Percentiles rank a stretch among this genome's conserved stretches.
Conservation (phyloP, 768 basidiomycete genomes). For the Imleria badia region DNA sequence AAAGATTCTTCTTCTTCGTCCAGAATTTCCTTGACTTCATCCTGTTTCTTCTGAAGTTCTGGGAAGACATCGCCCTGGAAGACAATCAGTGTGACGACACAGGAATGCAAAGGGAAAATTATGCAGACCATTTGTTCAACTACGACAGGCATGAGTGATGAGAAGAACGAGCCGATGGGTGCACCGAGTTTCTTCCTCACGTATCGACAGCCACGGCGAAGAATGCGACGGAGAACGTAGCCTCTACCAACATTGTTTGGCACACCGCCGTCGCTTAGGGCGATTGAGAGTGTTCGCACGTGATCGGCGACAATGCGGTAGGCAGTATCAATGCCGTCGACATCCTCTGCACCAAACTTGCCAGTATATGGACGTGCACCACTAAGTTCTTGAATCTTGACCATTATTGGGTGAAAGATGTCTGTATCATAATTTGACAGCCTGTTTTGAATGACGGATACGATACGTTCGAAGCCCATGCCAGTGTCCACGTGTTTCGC, state of each 20-base stretch:
- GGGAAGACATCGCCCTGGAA: conserved; percentile 84
- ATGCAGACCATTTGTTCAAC: conserved; percentile 79
- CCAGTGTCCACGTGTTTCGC: conserved; percentile 97
- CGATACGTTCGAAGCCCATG: conserved; percentile 98
- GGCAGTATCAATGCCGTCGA: conserved; percentile 94
- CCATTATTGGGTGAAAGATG: conserved; percentile 87
- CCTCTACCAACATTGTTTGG: conserved; percentile 96
- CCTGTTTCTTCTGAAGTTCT: conserved; percentile 79
- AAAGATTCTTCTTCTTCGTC: conserved; percentile 98
- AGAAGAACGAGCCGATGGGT: conserved; percentile 93
- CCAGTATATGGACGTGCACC: conserved; percentile 87
- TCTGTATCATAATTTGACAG: conserved; percentile 98
- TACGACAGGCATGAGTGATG: conserved; percentile 84
- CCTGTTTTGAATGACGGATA: conserved; percentile 89
- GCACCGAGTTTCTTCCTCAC: conserved; percentile 94
- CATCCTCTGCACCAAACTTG: conserved; percentile 92
- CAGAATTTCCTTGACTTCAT: conserved; percentile 90
- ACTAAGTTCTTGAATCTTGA: conserved; percentile 82
- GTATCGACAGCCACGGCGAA: conserved; percentile 92
- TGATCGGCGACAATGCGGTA: conserved; percentile 98
- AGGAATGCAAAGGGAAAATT: neutral
- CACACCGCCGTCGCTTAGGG: conserved; percentile 93
- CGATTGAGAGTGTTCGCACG: conserved; percentile 92
- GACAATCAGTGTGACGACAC: conserved; percentile 4
- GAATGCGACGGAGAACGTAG: conserved; percentile 93